These are phyloP conservation scores for Phaseolus coccineus DNA, from an alignment of 331 rosid species.

Conservation along the genomic window DNA sequence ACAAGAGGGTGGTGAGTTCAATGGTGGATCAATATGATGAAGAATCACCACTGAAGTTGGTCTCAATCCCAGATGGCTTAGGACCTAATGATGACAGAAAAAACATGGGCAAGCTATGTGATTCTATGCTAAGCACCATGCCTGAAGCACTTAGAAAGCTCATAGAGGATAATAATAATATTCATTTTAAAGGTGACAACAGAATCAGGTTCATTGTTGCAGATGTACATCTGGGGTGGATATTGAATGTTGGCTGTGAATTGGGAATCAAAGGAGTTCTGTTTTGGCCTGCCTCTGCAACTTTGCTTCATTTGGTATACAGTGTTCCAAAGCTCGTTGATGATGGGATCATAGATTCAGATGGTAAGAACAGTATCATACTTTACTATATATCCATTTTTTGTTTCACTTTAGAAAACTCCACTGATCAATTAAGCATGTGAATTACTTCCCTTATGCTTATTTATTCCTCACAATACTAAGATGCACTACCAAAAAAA, in stretches of 20 bases:
- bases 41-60: slow-evolving; percentile 1
- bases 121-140: slow-evolving; percentile 9
- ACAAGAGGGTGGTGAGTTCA: slow-evolving; percentile 17
- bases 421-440: too few species aligned
- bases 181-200: background rate
- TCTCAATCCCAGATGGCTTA: slow-evolving; percentile 42
- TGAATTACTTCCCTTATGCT: too few species aligned
- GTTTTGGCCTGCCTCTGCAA: background rate
- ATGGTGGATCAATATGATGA: background rate
- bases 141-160: slow-evolving; percentile 51
- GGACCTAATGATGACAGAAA: slow-evolving; percentile 34
- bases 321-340: background rate
- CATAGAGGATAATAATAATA: background rate
- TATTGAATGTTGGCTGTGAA: background rate
- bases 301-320: background rate
- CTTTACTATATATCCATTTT: too few species aligned
- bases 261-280: background rate
- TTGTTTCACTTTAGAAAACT: too few species aligned
- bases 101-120: background rate
- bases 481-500: too few species aligned
- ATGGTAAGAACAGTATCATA: background rate
- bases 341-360: background rate
- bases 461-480: too few species aligned
- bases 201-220: background rate
- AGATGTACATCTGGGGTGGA: slow-evolving; percentile 40